Conservation (phyloP, 139 green algal genomes). For the Picochlorum sp. region DNA sequence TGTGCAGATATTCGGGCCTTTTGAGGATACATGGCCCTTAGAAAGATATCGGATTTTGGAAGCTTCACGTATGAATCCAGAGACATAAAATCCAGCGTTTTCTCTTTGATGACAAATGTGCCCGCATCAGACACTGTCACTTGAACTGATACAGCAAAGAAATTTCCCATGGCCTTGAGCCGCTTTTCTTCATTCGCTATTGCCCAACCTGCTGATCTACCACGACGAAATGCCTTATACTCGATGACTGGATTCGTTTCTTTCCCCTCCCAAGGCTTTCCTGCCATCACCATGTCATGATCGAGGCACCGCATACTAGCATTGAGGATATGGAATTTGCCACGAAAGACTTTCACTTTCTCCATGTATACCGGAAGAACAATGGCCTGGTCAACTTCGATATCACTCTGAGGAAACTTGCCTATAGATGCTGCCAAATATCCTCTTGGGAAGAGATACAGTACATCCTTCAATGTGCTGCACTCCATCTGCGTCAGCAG, state of each 20-base stretch:
- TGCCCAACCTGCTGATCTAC: background rate
- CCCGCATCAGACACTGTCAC: background rate
- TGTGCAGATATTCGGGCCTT: background rate
- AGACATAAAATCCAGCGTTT: background rate
- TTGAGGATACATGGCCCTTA: slow-evolving; percentile 13
- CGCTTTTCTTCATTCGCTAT: background rate
- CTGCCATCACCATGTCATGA: background rate
- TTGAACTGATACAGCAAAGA: background rate
- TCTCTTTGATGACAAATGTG: background rate
- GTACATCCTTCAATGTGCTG: slow-evolving; percentile 25
- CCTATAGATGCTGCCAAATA: slow-evolving; percentile 22
- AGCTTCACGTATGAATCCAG: no score
- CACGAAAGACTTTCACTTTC: slow-evolving; percentile 9
- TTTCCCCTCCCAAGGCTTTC: background rate
- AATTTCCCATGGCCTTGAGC: background rate
- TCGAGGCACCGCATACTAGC: background rate
- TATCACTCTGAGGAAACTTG: slow-evolving; percentile 4
- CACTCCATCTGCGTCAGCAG: slow-evolving; percentile 19
- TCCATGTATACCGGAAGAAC: background rate
- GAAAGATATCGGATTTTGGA: background rate
- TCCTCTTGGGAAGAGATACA: slow-evolving; percentile 36
- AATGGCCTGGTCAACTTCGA: background rate
- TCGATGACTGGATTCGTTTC: background rate
- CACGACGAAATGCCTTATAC: background rate
- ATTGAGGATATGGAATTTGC: slow-evolving; percentile 1